Evolutionary conservation across 768 basidiomycete genomes (phyloP).

Genomic region (Tubosaeta sp.): DNA sequence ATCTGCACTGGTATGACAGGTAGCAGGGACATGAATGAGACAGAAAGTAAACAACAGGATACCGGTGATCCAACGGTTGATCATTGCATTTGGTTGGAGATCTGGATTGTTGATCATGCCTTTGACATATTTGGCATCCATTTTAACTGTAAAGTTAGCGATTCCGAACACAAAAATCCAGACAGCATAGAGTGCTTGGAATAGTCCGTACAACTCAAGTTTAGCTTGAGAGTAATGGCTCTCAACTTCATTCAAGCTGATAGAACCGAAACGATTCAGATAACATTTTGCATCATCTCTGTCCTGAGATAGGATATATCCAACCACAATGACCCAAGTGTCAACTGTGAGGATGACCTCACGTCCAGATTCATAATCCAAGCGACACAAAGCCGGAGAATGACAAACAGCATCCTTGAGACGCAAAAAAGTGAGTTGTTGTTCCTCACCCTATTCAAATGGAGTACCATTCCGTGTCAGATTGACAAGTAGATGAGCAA

Average conservation of each 20-base stretch:
- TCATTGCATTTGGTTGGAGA: background rate
- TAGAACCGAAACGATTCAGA: background rate
- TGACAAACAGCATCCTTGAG: background rate
- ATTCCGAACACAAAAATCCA: too few species aligned
- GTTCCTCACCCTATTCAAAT: slow-evolving; percentile 15
- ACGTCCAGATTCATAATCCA: background rate
- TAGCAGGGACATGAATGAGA: too few species aligned
- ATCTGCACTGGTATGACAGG: too few species aligned
- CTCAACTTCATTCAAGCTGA: background rate
- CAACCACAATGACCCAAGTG: background rate
- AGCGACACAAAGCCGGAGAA: background rate
- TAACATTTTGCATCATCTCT: too few species aligned
- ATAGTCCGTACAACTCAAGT: too few species aligned
- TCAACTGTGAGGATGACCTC: background rate
- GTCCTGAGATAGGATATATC: background rate
- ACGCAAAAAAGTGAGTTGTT: background rate
- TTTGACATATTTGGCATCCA: too few species aligned
- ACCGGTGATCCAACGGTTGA: background rate
- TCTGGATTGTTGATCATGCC: slow-evolving; percentile 13
- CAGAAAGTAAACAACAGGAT: background rate
- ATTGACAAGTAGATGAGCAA: too few species aligned
- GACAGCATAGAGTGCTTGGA: too few species aligned
- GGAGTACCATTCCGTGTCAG: too few species aligned
- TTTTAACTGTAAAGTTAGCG: too few species aligned
- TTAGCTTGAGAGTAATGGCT: slow-evolving; percentile 15